Evolutionary conservation across 2,329 filamentous ascomycete genomes (phyloP).

Genomic region (Hypoxylon sp.): DNA sequence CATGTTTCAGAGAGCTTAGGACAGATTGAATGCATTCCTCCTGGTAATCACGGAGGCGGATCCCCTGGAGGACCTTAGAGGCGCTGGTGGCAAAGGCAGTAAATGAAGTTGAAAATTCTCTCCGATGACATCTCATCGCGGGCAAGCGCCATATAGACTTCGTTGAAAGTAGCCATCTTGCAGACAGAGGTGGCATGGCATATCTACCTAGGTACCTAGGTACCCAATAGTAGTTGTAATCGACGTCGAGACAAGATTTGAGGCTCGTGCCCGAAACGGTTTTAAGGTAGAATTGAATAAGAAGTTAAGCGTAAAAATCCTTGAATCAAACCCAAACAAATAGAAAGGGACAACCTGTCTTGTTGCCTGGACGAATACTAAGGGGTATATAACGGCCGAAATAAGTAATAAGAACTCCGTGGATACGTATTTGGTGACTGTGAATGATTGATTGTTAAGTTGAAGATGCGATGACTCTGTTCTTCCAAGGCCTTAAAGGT

Average conservation of each 20-base stretch:
- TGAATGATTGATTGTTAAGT: neutral
- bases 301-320: neutral
- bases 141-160: slow-evolving; percentile 25
- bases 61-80: slow-evolving; percentile 30
- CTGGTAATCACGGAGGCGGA: slow-evolving; percentile 85
- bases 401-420: neutral
- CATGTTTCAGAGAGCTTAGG: slow-evolving; percentile 74
- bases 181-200: slow-evolving; percentile 48
- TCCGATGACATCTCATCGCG: slow-evolving; percentile 13
- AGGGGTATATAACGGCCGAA: neutral
- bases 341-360: slow-evolving; percentile 2
- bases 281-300: slow-evolving; percentile 3
- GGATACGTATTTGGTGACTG: neutral
- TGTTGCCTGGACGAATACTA: neutral
- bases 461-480: neutral
- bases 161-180: slow-evolving; percentile 41
- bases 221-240: neutral
- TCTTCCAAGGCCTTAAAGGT: neutral
- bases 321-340: neutral
- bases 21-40: slow-evolving; percentile 92
- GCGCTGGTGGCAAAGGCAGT: slow-evolving; percentile 21
- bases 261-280: slow-evolving; percentile 18
- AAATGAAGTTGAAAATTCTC: slow-evolving; percentile 25
- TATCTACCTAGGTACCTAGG: too few relatives aligned
- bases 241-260: slow-evolving; percentile 30